These are phyloP conservation scores for Mortierella sp. DNA, from an alignment of 371 early-diverging fungal genomes.

Conservation along the genomic window DNA sequence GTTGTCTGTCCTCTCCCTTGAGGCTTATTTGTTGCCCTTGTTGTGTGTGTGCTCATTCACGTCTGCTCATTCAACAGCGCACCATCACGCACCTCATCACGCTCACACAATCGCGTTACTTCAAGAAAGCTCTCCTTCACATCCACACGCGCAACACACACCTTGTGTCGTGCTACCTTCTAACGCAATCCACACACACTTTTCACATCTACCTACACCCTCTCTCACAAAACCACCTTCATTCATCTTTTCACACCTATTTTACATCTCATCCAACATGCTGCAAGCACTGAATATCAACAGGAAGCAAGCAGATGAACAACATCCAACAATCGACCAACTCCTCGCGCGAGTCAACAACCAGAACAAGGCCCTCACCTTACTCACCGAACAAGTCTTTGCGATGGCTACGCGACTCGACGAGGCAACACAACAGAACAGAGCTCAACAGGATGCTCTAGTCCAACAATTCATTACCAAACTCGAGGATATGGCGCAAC, in stretches of 20 bases:
- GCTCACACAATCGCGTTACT: neutral
- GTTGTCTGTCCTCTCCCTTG: neutral
- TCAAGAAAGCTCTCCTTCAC: neutral
- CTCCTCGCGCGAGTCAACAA: neutral
- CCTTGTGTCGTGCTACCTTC: too few species aligned
- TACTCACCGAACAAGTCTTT: slow-evolving; percentile 3
- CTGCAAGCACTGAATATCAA: too few species aligned
- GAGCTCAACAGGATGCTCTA: neutral
- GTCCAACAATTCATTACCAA: neutral
- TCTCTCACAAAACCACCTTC: too few species aligned
- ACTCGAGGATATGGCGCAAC: neutral
- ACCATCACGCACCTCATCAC: neutral
- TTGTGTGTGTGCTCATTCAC: neutral
- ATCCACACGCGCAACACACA: too few species aligned
- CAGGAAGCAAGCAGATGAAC: neutral
- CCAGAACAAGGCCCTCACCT: neutral
- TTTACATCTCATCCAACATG: too few species aligned
- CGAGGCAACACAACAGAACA: neutral
- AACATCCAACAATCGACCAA: neutral
- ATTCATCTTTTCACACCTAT: too few species aligned
- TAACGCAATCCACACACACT: too few species aligned
- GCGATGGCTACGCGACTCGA: neutral
- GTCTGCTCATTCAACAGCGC: neutral
- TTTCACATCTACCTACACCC: too few species aligned
- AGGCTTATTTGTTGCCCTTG: neutral